Base-by-base conservation (phyloP, 129 eudicot species). In the Centella asiatica region DNA sequence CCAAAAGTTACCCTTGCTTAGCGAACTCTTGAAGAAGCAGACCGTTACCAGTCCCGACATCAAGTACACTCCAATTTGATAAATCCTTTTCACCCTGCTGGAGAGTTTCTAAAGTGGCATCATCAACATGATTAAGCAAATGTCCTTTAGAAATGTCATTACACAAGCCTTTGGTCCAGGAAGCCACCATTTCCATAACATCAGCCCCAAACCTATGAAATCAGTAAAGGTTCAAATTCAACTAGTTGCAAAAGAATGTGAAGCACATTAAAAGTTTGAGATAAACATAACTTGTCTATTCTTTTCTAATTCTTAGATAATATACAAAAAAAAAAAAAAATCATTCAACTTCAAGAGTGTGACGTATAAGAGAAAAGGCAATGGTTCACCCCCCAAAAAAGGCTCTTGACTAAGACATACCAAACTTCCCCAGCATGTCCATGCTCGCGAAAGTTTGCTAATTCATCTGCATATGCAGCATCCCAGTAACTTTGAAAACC, bases 401-500 rank as follows among this genome's bases (percentile, higher is more conserved):
- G n/a, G n/a, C n/a, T n/a, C n/a, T n/a, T n/a, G n/a, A n/a, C n/a
- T n/a, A n/a, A n/a, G n/a, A 66, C 88, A 13, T 64, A 93, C 99
- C 99, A 93, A 65, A 93, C 90, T 80, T 93, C 99, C 74, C 99
- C 99, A 56, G 96, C 78, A 79, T 87, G 96, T 18, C 99, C 99
- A 76, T 93, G 99, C 57, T 93, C 94, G 61, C 89, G 86, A 71
- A 87, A 93, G 59, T 87, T 93, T 44, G 88, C 70, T 77, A 93
- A 67, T 62, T 93, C 99, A 69, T 88, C 95, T 26, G 96, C 85
- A 75, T 93, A 93, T 19, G 95, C 62, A 20, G 95, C 51, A 69
- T 93, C 96, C 99, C 99, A 93, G 54, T 93, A 93, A 78, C 96
- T 93, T 75, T 85, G 99, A 67, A 93, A 89, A 53, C 99, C 99